A percentile compares a stretch with the other conserved stretches of the same genome.
Evolutionary conservation across 768 basidiomycete genomes (phyloP).

Genomic region (Kwoniella bestiolae): DNA sequence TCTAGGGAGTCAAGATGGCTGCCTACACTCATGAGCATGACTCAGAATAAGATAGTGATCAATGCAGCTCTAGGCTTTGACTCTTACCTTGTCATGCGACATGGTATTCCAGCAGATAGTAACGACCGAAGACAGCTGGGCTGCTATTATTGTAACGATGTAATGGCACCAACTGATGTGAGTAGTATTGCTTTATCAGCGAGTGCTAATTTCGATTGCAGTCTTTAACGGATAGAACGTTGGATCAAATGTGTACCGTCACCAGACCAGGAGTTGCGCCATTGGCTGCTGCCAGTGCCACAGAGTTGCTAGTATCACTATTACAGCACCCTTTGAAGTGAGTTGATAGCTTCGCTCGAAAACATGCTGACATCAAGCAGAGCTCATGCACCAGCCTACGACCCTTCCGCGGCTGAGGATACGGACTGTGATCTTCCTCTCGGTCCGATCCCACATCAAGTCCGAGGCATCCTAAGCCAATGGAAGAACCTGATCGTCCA

Average conservation of each 20-base stretch:
- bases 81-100: constrained; percentile 94
- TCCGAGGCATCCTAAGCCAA: constrained; percentile 85
- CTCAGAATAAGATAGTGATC: constrained; percentile 89
- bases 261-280: constrained; percentile 92
- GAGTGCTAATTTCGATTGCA: constrained; percentile 11
- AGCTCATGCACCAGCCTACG: constrained; percentile 71
- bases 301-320: constrained; percentile 85
- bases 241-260: constrained; percentile 99
- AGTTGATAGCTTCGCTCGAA: too few relatives aligned
- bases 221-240: constrained; percentile 80
- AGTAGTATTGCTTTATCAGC: constrained; percentile 39
- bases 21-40: constrained; percentile 82
- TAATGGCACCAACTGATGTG: constrained; percentile 94
- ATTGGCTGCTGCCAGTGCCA: constrained; percentile 87
- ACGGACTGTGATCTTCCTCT: constrained; percentile 61
- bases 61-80: constrained; percentile 96
- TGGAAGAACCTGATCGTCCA: constrained; percentile 83
- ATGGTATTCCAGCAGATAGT: constrained; percentile 64
- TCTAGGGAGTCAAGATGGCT: constrained; percentile 97
- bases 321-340: constrained; percentile 89
- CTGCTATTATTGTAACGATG: constrained; percentile 98
- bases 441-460: constrained; percentile 89
- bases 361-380: constrained; percentile 51
- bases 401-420: constrained; percentile 43
- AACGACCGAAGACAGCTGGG: constrained; percentile 63